A percentile compares a stretch with the other conserved stretches of the same genome.
Conservation (phyloP, 345 rosid species). For the Hevea brasiliensis region DNA sequence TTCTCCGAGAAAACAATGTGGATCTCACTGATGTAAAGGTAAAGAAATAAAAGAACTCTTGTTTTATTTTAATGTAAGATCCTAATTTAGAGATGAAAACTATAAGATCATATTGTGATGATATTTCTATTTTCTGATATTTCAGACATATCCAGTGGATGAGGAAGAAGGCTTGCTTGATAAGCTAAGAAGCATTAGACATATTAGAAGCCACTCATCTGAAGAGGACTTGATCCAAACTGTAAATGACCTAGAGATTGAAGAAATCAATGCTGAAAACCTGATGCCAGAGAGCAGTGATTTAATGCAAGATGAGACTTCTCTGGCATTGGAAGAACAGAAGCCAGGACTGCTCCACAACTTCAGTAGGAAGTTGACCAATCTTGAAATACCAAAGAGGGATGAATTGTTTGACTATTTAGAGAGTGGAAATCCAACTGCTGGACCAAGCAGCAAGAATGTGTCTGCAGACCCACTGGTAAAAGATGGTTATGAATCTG, state of each 20-base stretch:
- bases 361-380: conserved; percentile 35
- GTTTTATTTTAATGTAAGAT: not conserved
- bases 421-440: conserved; percentile 23
- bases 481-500: conserved; percentile 42
- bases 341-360: conserved; percentile 20
- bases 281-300: conserved; percentile 24
- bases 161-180: conserved; percentile 43
- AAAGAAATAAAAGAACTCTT: conserved; percentile 10
- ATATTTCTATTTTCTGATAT: conserved; percentile 11
- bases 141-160: conserved; percentile 70
- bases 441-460: conserved; percentile 17
- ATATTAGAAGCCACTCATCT: conserved; percentile 57
- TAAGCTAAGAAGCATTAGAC: conserved; percentile 49
- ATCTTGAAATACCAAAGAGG: conserved; percentile 49
- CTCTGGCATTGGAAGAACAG: conserved; percentile 21
- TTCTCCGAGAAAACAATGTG: conserved; percentile 69
- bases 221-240: conserved; percentile 46
- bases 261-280: conserved; percentile 30
- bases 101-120: not conserved
- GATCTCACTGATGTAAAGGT: conserved; percentile 81
- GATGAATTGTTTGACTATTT: conserved; percentile 27
- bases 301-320: conserved; percentile 32
- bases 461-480: conserved; percentile 14
- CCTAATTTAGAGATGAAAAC: not conserved
- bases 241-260: conserved; percentile 33